phyloP scores from a whole-genome alignment of 2,329 filamentous ascomycete species.

The Dissoconium aciculare region DNA sequence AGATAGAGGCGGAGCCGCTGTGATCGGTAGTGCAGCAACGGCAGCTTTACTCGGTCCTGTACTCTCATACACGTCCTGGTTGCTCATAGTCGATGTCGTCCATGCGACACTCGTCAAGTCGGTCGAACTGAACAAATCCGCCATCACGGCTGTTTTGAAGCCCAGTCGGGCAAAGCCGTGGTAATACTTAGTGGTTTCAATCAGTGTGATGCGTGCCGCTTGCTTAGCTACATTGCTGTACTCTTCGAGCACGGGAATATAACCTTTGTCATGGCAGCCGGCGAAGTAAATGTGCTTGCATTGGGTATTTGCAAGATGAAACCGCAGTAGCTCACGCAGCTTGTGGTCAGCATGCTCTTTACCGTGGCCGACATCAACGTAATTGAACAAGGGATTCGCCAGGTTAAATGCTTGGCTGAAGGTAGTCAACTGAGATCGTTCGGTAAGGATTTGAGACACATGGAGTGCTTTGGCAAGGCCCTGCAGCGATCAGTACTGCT shows the following conservation, averaged over 20 bases:
- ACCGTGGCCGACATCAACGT: constrained; percentile 33
- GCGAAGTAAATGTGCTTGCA: constrained; percentile 34
- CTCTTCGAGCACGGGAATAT: constrained; percentile 30
- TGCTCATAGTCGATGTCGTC: background rate
- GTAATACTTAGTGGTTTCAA: constrained; percentile 30
- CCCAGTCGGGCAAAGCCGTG: constrained; percentile 29
- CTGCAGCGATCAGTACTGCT: too few relatives aligned
- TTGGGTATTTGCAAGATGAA: constrained; percentile 32
- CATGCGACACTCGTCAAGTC: constrained; percentile 28
- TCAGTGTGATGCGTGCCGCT: constrained; percentile 29
- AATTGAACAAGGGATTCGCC: constrained; percentile 32
- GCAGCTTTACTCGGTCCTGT: background rate
- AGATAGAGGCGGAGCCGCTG: constrained; percentile 8
- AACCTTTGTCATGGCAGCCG: constrained; percentile 34
- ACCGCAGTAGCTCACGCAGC: constrained; percentile 31
- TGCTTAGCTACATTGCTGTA: constrained; percentile 35
- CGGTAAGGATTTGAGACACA: constrained; percentile 26
- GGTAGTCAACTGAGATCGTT: constrained; percentile 25
- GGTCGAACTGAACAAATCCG: constrained; percentile 28
- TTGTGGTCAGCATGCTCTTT: constrained; percentile 36
- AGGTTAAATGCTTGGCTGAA: constrained; percentile 32
- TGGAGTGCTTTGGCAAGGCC: background rate
- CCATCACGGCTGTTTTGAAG: constrained; percentile 27
- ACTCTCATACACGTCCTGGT: background rate
- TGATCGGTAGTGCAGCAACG: constrained; percentile 10